Evolutionary conservation across 441 rosid genomes (phyloP).

Genomic region (Melastoma candidum): DNA sequence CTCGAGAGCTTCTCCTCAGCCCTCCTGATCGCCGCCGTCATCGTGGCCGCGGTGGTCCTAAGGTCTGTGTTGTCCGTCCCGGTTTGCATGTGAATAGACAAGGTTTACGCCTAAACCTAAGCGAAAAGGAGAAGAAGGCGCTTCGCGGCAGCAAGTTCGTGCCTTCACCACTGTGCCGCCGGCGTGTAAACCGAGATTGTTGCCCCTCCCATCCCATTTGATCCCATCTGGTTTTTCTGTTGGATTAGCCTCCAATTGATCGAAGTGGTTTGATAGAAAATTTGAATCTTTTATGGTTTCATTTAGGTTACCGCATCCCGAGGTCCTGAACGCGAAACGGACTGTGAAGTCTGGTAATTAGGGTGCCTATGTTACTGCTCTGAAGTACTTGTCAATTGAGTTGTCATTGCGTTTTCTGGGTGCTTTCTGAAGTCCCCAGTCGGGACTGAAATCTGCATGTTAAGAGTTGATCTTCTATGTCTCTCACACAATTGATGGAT

Average conservation of each 20-base stretch:
- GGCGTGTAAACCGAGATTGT: slow-evolving; percentile 32
- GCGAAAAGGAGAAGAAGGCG: slow-evolving; percentile 76
- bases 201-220: background rate
- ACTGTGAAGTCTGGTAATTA: slow-evolving; percentile 35
- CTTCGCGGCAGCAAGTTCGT: slow-evolving; percentile 90
- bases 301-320: slow-evolving; percentile 77
- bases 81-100: too few species aligned
- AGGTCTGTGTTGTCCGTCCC: too few species aligned
- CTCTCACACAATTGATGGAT: too few species aligned
- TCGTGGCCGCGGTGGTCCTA: too few species aligned
- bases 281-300: background rate
- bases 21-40: too few species aligned
- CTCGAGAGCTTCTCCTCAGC: too few species aligned
- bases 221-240: too few species aligned
- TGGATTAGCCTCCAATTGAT: too few species aligned
- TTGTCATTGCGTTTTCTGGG: background rate
- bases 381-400: background rate
- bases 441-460: too few species aligned
- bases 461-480: too few species aligned
- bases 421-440: too few species aligned
- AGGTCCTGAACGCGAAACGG: slow-evolving; percentile 60
- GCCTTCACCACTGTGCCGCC: slow-evolving; percentile 51
- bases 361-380: background rate
- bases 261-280: background rate
- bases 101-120: slow-evolving; percentile 16